These are phyloP conservation scores for Dactylellina sp. DNA, from an alignment of 2,329 filamentous ascomycete species.

Conservation along the genomic window DNA sequence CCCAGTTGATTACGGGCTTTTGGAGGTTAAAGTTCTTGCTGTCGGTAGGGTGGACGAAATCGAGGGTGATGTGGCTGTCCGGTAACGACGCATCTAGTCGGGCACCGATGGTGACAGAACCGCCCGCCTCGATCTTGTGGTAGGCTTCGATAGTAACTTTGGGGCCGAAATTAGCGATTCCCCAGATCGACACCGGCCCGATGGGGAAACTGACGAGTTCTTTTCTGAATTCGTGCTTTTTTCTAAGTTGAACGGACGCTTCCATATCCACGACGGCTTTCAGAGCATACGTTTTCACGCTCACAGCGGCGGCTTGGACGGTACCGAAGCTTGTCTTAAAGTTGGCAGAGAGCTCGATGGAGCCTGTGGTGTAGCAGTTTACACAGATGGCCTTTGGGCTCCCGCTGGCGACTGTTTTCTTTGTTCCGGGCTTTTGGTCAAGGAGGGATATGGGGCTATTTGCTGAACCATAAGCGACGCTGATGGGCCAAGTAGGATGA, in stretches of 20 bases:
- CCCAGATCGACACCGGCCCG: background rate
- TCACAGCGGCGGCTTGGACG: background rate
- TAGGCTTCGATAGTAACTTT: conserved; percentile 1
- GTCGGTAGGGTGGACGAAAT: background rate
- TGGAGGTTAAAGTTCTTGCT: background rate
- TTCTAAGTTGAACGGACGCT: background rate
- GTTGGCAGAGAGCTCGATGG: background rate
- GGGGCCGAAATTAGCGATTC: background rate
- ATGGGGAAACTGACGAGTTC: conserved; percentile 3
- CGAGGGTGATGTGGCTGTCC: background rate
- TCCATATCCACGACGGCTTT: conserved; percentile 5
- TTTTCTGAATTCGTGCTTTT: background rate
- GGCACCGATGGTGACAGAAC: background rate
- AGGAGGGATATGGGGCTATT: background rate
- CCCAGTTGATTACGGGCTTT: background rate
- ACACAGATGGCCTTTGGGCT: background rate
- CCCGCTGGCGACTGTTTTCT: background rate
- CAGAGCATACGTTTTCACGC: background rate
- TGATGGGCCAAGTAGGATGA: background rate
- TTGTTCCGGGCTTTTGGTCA: background rate
- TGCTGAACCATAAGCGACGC: background rate
- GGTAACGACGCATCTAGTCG: background rate
- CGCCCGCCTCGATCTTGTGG: background rate
- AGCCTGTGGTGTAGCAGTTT: background rate
- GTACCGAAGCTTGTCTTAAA: background rate